Conservation (phyloP, 768 basidiomycete genomes). For the Nevesoporus exiguus region DNA sequence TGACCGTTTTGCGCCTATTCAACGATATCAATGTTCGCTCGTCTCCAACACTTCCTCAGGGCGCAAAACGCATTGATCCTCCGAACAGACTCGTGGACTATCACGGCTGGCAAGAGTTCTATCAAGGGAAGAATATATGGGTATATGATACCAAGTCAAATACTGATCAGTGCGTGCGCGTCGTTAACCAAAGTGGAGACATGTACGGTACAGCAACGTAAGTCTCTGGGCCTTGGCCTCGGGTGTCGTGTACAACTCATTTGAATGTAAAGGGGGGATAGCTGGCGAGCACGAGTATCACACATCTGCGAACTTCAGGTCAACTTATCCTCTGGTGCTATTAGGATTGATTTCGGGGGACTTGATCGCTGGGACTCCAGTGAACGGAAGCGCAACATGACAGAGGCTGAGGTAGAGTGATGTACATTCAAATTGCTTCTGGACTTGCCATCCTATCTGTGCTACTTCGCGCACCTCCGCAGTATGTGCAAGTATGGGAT, state of each 20-base stretch:
- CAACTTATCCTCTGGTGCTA: constrained; percentile 52
- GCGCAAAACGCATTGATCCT: constrained; percentile 43
- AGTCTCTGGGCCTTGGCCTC: constrained; percentile 26
- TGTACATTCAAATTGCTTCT: not conserved
- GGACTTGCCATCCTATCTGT: not conserved
- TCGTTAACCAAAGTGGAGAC: constrained; percentile 60
- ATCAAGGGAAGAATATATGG: constrained; percentile 67
- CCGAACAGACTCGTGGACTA: constrained; percentile 59
- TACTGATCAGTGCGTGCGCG: constrained; percentile 58
- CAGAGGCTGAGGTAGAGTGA: constrained; percentile 41
- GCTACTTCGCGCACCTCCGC: not conserved
- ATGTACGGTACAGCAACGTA: constrained; percentile 78
- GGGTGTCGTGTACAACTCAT: constrained; percentile 1
- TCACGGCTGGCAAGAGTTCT: constrained; percentile 70
- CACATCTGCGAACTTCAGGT: constrained; percentile 74
- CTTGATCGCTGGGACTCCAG: constrained; percentile 67
- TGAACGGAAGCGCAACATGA: constrained; percentile 62
- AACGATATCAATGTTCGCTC: constrained; percentile 67
- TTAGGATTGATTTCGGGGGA: constrained; percentile 76
- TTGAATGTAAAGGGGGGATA: constrained; percentile 59
- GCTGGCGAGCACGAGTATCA: constrained; percentile 70
- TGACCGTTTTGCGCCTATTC: constrained; percentile 62
- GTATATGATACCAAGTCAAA: constrained; percentile 71
- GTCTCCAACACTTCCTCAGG: constrained; percentile 46
- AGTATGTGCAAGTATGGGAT: constrained; percentile 9